Conservation (phyloP, 176 grass and related monocot species). For the Zoysia pacifica region DNA sequence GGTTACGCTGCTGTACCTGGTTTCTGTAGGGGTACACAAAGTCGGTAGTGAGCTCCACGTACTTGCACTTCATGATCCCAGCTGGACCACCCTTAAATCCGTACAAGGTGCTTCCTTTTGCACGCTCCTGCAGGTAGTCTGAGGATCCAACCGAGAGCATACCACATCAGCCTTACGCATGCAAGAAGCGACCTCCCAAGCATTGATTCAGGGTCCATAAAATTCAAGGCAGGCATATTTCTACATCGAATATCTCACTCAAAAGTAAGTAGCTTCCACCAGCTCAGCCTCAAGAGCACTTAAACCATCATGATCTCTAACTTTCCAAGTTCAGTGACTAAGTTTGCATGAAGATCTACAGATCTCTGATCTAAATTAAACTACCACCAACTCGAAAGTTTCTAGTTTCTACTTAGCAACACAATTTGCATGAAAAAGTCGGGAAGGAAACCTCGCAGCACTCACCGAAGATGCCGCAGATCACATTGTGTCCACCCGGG, state of each 20-base stretch:
- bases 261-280: neutral
- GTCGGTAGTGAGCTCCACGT: constrained; percentile 69
- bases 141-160: constrained; percentile 1
- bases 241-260: neutral
- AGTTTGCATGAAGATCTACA: neutral
- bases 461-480: constrained; percentile 93
- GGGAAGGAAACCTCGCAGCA: neutral
- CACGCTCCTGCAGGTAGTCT: constrained; percentile 84
- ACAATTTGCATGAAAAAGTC: neutral
- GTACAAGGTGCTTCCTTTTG: constrained; percentile 72
- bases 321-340: neutral
- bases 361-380: constrained; percentile 27
- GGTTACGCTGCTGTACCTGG: constrained; percentile 55
- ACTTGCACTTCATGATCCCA: constrained; percentile 96
- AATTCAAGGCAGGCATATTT: neutral
- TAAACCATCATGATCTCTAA: constrained; percentile 35
- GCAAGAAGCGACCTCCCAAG: neutral
- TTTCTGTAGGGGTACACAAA: constrained; percentile 98
- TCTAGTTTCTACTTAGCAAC: neutral
- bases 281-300: neutral
- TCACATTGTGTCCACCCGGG: constrained; percentile 95
- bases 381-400: neutral
- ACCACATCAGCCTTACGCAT: constrained; percentile 11
- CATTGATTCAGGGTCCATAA: neutral
- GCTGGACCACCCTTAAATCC: constrained; percentile 97